Evolutionary conservation across 306 rosid genomes (phyloP).

Genomic region (Citrullus amarus): DNA sequence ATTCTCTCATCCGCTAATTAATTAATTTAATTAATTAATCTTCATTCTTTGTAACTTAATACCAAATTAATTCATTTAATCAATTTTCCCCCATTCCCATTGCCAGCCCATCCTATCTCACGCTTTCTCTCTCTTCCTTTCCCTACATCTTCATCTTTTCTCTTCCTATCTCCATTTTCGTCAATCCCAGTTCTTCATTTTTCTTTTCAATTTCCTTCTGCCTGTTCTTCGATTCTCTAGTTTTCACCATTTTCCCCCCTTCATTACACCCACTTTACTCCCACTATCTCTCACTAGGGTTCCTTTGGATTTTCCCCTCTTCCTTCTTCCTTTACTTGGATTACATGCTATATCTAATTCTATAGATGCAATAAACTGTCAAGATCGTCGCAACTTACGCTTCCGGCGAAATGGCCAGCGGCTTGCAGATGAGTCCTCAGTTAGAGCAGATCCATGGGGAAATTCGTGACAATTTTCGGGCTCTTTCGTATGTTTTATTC

Average conservation of each 20-base stretch:
- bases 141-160: not conserved
- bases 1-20: not conserved
- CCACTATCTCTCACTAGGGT: not conserved
- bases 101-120: not conserved
- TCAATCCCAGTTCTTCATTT: not conserved
- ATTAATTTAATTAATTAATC: not conserved
- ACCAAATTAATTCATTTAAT: not conserved
- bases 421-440: conserved; percentile 71
- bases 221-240: not conserved
- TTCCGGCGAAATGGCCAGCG: conserved; percentile 57
- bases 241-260: not conserved
- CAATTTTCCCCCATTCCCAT: not conserved
- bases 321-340: not conserved
- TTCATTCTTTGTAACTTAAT: not conserved
- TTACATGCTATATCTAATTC: not conserved
- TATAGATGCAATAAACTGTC: not conserved
- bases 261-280: not conserved
- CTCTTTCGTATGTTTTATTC: conserved; percentile 57
- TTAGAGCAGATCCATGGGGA: conserved; percentile 99
- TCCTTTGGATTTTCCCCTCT: not conserved
- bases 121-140: not conserved
- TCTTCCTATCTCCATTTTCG: not conserved
- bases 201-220: not conserved
- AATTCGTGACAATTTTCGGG: conserved; percentile 81
- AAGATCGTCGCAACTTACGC: not conserved